Percentiles rank a stretch among this genome's conserved stretches.
phyloP scores from a whole-genome alignment of 352 stramenopile genomes.

The Globisporangium carolinianum region DNA sequence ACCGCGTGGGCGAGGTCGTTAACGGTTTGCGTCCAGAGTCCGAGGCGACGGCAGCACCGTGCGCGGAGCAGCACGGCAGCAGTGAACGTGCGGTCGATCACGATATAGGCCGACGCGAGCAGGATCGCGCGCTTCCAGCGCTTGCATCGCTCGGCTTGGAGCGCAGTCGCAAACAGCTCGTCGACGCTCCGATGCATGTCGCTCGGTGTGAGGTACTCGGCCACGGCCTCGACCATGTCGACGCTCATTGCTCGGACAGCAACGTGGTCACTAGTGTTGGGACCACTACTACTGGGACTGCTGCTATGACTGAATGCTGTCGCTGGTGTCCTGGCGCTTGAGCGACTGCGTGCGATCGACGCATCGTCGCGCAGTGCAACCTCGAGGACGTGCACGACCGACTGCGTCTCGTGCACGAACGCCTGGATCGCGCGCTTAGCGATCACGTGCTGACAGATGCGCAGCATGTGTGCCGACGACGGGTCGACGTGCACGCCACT shows the following conservation, averaged over 20 bases:
- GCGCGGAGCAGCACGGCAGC: conserved; percentile 51
- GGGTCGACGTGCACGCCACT: conserved; percentile 32
- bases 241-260: conserved; percentile 38
- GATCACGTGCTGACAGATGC: conserved; percentile 70
- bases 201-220: conserved; percentile 40
- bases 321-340: no score
- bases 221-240: conserved; percentile 37
- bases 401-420: conserved; percentile 53
- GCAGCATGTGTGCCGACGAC: conserved; percentile 49
- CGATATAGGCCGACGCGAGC: conserved; percentile 58
- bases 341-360: conserved; percentile 8
- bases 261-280: conserved; percentile 1
- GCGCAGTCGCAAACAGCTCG: conserved; percentile 48
- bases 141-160: conserved; percentile 45
- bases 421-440: conserved; percentile 60
- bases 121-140: conserved; percentile 69
- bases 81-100: conserved; percentile 58
- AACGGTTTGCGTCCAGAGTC: conserved; percentile 65
- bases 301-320: not conserved
- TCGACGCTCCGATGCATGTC: conserved; percentile 58
- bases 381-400: conserved; percentile 54
- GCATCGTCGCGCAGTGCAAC: conserved; percentile 35
- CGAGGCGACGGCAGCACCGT: conserved; percentile 59
- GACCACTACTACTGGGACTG: conserved; percentile 2
- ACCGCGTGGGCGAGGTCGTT: conserved; percentile 59